Percentiles rank a stretch among this genome's conserved stretches.
Evolutionary conservation across 148 eudicot genomes (phyloP).

Genomic region (Limonium bicolor): DNA sequence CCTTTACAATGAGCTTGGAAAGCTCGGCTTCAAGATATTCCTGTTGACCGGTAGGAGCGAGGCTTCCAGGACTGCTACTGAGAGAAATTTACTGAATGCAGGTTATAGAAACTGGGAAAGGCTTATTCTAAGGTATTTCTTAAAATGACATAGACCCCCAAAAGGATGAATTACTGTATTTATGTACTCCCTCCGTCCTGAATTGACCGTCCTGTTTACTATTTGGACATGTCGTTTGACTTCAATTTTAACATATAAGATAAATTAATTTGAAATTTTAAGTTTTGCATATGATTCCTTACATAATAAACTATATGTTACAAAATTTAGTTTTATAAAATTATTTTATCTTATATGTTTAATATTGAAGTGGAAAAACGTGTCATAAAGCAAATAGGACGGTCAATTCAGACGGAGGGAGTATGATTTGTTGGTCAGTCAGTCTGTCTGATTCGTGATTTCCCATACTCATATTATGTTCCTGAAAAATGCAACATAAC

Average conservation of each 20-base stretch:
- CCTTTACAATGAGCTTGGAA: conserved; percentile 52
- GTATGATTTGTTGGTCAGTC: too few relatives aligned
- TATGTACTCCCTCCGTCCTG: neutral
- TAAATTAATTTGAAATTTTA: neutral
- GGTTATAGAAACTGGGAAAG: conserved; percentile 61
- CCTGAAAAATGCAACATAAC: neutral
- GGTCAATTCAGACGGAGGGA: too few relatives aligned
- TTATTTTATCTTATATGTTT: neutral
- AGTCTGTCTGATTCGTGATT: too few relatives aligned
- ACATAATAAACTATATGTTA: neutral
- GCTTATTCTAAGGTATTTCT: conserved; percentile 65
- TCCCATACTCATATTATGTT: neutral
- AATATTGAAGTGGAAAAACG: neutral
- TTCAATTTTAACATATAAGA: neutral
- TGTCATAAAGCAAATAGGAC: neutral
- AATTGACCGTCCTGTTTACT: neutral
- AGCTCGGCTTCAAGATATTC: conserved; percentile 54
- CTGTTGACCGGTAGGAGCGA: conserved; percentile 75
- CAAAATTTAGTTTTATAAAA: neutral
- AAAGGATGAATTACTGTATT: too few relatives aligned
- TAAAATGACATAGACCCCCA: too few relatives aligned
- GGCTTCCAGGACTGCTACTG: conserved; percentile 38
- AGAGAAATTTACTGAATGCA: conserved; percentile 28
- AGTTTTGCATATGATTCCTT: neutral
- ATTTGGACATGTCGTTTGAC: neutral